Conservation (phyloP, 2,329 filamentous ascomycete genomes). For the Colletotrichum viniferum region DNA sequence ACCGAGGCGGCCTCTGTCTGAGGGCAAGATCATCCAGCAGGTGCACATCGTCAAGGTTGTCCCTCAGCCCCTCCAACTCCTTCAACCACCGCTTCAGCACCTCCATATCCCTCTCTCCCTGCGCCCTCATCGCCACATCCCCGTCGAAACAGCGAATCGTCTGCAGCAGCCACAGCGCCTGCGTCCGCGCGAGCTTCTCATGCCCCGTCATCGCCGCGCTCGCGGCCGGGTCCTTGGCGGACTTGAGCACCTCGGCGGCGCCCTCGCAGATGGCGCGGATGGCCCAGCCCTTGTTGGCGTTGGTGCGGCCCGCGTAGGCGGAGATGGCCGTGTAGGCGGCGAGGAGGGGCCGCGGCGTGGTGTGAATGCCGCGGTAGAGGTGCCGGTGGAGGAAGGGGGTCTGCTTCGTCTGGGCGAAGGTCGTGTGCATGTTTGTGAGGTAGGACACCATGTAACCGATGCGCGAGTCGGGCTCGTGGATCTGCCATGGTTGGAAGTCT, state of each 20-base stretch:
- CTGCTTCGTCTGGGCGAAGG: conserved; percentile 38
- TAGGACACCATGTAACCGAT: conserved; percentile 38
- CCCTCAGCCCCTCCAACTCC: conserved; percentile 35
- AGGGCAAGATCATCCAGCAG: conserved; percentile 25
- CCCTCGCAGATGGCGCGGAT: conserved; percentile 43
- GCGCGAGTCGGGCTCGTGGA: conserved; percentile 39
- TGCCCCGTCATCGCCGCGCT: conserved; percentile 26
- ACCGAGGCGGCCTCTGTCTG: conserved; percentile 39
- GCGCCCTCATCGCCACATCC: conserved; percentile 41
- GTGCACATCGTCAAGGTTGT: conserved; percentile 36
- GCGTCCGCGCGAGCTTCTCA: conserved; percentile 47
- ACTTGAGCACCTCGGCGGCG: conserved; percentile 37
- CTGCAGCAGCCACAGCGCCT: conserved; percentile 46
- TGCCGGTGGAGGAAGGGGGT: conserved; percentile 48
- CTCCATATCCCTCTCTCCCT: conserved; percentile 43
- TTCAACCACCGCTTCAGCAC: conserved; percentile 40
- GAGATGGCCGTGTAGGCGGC: conserved; percentile 43
- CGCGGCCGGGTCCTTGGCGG: background rate
- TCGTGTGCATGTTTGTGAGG: conserved; percentile 35
- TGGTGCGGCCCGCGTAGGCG: conserved; percentile 41
- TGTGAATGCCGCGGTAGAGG: conserved; percentile 39
- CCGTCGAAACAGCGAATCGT: conserved; percentile 49
- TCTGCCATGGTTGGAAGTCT: conserved; percentile 25
- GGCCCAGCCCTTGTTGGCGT: conserved; percentile 42
- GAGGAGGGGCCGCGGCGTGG: conserved; percentile 43